Evolutionary conservation across 345 rosid genomes (phyloP), one percentile per base, ranked within the genome.

Genomic region (Durio zibethinus): DNA sequence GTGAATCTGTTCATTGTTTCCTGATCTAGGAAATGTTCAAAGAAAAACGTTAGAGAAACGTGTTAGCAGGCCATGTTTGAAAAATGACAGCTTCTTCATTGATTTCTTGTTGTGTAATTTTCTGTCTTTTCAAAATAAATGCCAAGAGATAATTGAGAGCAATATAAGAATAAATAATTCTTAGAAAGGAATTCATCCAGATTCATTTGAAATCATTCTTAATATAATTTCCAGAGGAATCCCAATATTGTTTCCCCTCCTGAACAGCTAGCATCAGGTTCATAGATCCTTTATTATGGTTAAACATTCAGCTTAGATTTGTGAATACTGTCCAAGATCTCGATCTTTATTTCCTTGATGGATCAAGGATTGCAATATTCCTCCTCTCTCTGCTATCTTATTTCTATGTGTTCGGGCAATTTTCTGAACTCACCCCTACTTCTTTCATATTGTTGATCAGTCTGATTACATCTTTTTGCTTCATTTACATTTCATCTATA

Each of bases 221-320:
- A 9, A 29, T 16, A 29, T 70, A 47, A 70, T 18, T 48, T 70
- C 25, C 8, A 29, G 74, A 70, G 48, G 74, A 70, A 70, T 70
- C 42, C 23, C 42, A 60, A 59, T 23, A 56, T 25, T 18, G 38
- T 42, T 33, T 59, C 21, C 10, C 59, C 14, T 72, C 65, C 47
- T 77, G 40, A 20, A 3, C 29, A 31, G 77, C 33, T 73, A 77
- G 40, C 12, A 57, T 5, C 3, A 35, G 27, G 47, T 15, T n/a
- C 20, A 14, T 36, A 82, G 11, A 52, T 53, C 59, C 56, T 77
- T 48, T 65, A 33, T 69, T 54, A 53, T 67, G 80, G 61, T 72
- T 80, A 53, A 18, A 33, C 63, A 31, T 36, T 29, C 48, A 14
- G 52, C 33, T 12, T 42, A 48, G 62, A 76, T 79, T 79, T 80